These are phyloP conservation scores for Pugionium dolabratum DNA, from an alignment of 345 rosid genomes.

Conservation along the genomic window DNA sequence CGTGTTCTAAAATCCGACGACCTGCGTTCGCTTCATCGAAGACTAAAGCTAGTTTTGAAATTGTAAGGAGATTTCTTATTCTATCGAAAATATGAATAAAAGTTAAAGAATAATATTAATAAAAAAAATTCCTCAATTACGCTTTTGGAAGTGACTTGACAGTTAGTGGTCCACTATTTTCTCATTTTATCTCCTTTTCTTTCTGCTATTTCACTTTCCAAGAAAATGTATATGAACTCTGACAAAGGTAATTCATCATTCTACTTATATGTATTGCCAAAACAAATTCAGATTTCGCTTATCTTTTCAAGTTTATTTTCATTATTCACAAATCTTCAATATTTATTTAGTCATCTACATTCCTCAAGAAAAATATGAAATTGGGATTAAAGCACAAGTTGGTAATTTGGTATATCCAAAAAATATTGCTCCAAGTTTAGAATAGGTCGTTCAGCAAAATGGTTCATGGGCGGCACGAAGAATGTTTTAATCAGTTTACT, in stretches of 20 bases:
- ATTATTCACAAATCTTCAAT: background rate
- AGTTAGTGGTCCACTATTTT: conserved; percentile 25
- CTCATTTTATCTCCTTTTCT: conserved; percentile 23
- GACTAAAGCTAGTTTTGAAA: background rate
- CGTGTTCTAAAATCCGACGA: no score
- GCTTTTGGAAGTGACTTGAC: conserved; percentile 44
- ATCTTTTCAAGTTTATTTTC: background rate
- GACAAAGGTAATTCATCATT: conserved; percentile 24
- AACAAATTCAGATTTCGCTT: background rate
- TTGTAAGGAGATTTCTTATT: background rate
- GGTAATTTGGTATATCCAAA: no score
- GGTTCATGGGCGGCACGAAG: conserved; percentile 23
- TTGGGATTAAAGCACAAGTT: background rate
- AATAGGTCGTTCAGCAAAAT: background rate
- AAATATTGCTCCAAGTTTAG: no score
- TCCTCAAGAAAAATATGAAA: background rate
- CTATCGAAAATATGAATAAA: background rate
- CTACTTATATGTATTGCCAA: background rate
- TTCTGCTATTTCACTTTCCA: conserved; percentile 39
- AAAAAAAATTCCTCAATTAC: conserved; percentile 1
- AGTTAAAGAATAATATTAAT: background rate
- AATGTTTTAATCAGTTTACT: background rate
- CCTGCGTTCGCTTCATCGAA: no score
- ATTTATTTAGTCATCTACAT: conserved; percentile 1
- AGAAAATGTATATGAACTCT: conserved; percentile 29